Evolutionary conservation across 495 filamentous ascomycete species (phyloP).

Genomic region (Penicillium mononematosum): DNA sequence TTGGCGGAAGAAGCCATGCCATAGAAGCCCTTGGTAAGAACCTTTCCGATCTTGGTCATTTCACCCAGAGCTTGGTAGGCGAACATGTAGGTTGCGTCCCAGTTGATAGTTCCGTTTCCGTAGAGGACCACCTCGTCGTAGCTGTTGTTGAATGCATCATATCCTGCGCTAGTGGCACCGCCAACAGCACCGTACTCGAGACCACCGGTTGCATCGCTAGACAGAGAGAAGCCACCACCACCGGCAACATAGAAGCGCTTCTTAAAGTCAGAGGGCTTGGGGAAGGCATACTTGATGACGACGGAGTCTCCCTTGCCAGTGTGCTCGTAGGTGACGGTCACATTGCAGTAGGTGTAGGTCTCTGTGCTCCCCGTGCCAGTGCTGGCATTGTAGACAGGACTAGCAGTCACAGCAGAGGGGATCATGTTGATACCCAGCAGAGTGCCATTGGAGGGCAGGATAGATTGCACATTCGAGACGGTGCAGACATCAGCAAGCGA

Average conservation of each 20-base stretch:
- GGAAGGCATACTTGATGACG: slow-evolving; percentile 36
- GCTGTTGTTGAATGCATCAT: slow-evolving; percentile 34
- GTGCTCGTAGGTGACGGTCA: slow-evolving; percentile 37
- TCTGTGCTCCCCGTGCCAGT: slow-evolving; percentile 16
- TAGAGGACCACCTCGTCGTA: slow-evolving; percentile 39
- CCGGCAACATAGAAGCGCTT: slow-evolving; percentile 41
- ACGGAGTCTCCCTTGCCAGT: slow-evolving; percentile 33
- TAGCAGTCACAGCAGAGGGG: slow-evolving; percentile 31
- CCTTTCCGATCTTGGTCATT: slow-evolving; percentile 38
- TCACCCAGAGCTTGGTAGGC: slow-evolving; percentile 45
- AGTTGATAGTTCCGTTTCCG: slow-evolving; percentile 46
- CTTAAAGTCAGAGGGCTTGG: slow-evolving; percentile 34
- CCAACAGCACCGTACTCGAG: slow-evolving; percentile 40
- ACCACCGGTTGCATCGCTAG: slow-evolving; percentile 32
- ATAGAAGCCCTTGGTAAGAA: slow-evolving; percentile 36
- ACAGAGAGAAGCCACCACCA: slow-evolving; percentile 35
- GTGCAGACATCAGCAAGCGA: slow-evolving; percentile 37
- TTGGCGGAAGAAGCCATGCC: slow-evolving; percentile 27
- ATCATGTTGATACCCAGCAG: slow-evolving; percentile 32
- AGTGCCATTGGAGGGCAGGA: slow-evolving; percentile 36
- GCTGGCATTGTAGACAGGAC: slow-evolving; percentile 27
- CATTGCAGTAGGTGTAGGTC: slow-evolving; percentile 39
- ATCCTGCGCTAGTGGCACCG: slow-evolving; percentile 41
- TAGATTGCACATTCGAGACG: slow-evolving; percentile 31
- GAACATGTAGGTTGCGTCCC: slow-evolving; percentile 45